Evolutionary conservation across 2,329 filamentous ascomycete species (phyloP).

Genomic region (Cytospora mali): DNA sequence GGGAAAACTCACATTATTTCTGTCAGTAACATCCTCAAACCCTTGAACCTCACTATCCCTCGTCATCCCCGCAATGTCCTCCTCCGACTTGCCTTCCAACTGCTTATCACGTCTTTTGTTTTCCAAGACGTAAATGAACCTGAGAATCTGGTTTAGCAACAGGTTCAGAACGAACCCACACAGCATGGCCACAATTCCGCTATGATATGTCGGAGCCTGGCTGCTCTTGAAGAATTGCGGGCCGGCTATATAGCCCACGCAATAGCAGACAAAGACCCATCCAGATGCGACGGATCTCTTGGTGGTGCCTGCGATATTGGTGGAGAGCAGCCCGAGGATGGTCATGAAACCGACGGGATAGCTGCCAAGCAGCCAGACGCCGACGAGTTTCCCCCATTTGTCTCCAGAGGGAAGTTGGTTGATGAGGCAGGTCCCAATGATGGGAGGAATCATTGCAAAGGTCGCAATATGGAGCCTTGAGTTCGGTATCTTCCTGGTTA

Average conservation of each 20-base stretch:
- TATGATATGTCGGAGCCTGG: slow-evolving; percentile 38
- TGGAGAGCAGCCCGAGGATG: slow-evolving; percentile 34
- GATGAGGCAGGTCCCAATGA: slow-evolving; percentile 37
- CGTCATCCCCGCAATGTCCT: slow-evolving; percentile 37
- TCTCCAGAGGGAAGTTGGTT: slow-evolving; percentile 34
- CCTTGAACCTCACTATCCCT: slow-evolving; percentile 38
- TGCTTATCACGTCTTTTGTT: slow-evolving; percentile 36
- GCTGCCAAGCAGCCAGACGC: slow-evolving; percentile 37
- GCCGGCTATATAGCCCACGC: slow-evolving; percentile 36
- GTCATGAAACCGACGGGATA: slow-evolving; percentile 39
- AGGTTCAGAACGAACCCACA: slow-evolving; percentile 38
- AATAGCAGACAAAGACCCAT: slow-evolving; percentile 38
- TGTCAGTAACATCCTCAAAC: slow-evolving; percentile 45
- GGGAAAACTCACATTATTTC: slow-evolving; percentile 32
- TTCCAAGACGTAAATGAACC: slow-evolving; percentile 36
- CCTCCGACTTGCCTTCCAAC: slow-evolving; percentile 35
- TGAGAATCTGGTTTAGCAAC: slow-evolving; percentile 34
- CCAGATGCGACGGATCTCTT: slow-evolving; percentile 36
- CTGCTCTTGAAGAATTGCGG: slow-evolving; percentile 38
- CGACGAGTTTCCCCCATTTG: slow-evolving; percentile 38
- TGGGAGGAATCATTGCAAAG: slow-evolving; percentile 38
- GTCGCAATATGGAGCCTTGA: slow-evolving; percentile 36
- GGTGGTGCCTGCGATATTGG: slow-evolving; percentile 37
- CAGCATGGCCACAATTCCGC: slow-evolving; percentile 40
- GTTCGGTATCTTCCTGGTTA: slow-evolving; percentile 32